Evolutionary conservation across 2,329 filamentous ascomycete species (phyloP).

Genomic region (Rhynchosporium agropyri): DNA sequence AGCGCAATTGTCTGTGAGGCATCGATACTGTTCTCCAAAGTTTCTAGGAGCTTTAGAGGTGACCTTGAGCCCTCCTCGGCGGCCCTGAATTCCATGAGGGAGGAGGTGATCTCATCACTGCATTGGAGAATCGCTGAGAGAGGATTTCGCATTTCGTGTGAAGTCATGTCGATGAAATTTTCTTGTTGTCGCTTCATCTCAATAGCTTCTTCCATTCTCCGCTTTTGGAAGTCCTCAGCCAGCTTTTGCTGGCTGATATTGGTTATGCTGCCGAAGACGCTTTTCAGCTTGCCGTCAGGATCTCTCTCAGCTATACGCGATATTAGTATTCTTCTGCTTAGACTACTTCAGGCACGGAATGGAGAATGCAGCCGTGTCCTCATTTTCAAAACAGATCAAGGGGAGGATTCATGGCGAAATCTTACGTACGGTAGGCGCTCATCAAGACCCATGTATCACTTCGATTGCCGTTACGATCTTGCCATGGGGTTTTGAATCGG

Average conservation of each 20-base stretch:
- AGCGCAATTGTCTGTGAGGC: slow-evolving; percentile 81
- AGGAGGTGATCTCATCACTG: slow-evolving; percentile 68
- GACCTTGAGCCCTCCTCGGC: slow-evolving; percentile 27
- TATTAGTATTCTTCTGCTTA: no score
- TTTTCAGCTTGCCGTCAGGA: slow-evolving; percentile 64
- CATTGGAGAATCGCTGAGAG: slow-evolving; percentile 75
- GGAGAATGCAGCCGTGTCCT: no score
- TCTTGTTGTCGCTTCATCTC: slow-evolving; percentile 75
- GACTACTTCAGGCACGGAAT: no score
- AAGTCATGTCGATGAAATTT: slow-evolving; percentile 75
- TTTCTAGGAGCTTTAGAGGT: slow-evolving; percentile 48
- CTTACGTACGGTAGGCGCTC: slow-evolving; percentile 61
- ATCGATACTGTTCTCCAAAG: slow-evolving; percentile 64
- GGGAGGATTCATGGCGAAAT: no score
- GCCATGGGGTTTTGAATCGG: slow-evolving; percentile 70
- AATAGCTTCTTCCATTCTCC: slow-evolving; percentile 77
- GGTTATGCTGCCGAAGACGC: slow-evolving; percentile 79
- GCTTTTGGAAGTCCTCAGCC: slow-evolving; percentile 78
- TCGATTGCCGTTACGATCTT: slow-evolving; percentile 59
- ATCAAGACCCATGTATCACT: slow-evolving; percentile 77
- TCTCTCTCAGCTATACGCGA: slow-evolving; percentile 58
- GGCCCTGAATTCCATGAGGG: slow-evolving; percentile 40
- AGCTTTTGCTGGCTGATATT: slow-evolving; percentile 86
- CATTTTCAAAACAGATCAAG: no score
- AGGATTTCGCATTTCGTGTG: slow-evolving; percentile 76